Evolutionary conservation across 2,329 filamentous ascomycete genomes (phyloP).

Genomic region (Xylariaceae sp.): DNA sequence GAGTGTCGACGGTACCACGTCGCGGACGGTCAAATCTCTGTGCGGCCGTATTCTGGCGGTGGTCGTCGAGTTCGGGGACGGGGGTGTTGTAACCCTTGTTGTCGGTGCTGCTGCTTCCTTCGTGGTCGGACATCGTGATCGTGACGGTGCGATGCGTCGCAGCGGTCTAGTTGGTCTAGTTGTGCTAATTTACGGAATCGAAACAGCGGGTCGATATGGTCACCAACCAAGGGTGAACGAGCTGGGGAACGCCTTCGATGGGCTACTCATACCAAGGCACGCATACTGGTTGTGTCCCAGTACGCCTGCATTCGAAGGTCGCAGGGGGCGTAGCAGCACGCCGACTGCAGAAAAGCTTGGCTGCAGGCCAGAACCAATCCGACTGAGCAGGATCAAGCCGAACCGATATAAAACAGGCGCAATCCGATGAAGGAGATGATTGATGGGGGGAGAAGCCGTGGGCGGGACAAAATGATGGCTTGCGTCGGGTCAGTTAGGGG

Average conservation of each 20-base stretch:
- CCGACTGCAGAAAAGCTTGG: constrained; percentile 30
- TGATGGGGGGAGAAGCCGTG: constrained; percentile 7
- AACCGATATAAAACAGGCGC: constrained; percentile 11
- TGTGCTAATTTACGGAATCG: background rate
- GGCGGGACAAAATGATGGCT: constrained; percentile 30
- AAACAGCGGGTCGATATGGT: constrained; percentile 2
- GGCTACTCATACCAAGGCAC: constrained; percentile 31
- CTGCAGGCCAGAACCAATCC: constrained; percentile 18
- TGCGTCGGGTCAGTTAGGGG: constrained; percentile 68
- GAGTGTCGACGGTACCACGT: constrained; percentile 68
- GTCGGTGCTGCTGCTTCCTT: constrained; percentile 51
- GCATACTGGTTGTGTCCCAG: constrained; percentile 30
- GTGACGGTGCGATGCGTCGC: constrained; percentile 31
- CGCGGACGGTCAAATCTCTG: constrained; percentile 57
- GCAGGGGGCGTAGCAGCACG: constrained; percentile 37
- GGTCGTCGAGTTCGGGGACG: constrained; percentile 79
- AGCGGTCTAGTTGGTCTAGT: background rate
- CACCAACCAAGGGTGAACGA: background rate
- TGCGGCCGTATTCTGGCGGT: constrained; percentile 63
- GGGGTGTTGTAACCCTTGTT: constrained; percentile 66
- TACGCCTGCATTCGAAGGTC: constrained; percentile 27
- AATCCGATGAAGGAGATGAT: background rate
- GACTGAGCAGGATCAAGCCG: constrained; percentile 1
- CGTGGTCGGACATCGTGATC: constrained; percentile 62
- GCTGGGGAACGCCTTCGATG: constrained; percentile 30